Percentiles rank a stretch among this genome's conserved stretches.
Evolutionary conservation across 306 rosid genomes (phyloP).

Genomic region (Betula pendula): DNA sequence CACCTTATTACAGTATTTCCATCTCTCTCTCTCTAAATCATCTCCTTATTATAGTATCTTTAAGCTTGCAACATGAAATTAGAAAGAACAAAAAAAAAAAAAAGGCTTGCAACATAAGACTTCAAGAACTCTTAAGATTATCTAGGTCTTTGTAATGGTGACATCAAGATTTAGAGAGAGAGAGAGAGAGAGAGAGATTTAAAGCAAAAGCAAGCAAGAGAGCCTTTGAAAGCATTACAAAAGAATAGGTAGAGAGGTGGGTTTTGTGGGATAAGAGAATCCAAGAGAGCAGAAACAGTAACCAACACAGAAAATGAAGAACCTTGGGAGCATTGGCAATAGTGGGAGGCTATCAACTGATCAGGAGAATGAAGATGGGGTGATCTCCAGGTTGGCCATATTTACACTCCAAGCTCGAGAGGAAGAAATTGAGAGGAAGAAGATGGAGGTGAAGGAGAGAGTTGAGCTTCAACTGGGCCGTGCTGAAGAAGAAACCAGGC

Average conservation of each 20-base stretch:
- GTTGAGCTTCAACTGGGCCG: conserved; percentile 81
- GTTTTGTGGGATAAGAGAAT: conserved; percentile 32
- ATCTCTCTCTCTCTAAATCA: no score
- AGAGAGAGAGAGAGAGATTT: conserved; percentile 33
- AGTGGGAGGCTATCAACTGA: conserved; percentile 59
- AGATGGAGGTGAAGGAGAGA: conserved; percentile 79
- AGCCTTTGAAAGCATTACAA: conserved; percentile 23
- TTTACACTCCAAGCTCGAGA: conserved; percentile 71
- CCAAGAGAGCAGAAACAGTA: conserved; percentile 23
- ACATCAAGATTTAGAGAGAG: not conserved
- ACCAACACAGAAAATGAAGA: conserved; percentile 59
- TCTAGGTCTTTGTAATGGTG: not conserved
- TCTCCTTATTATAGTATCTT: no score
- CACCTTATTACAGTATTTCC: no score
- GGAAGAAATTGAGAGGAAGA: conserved; percentile 90
- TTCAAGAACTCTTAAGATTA: not conserved
- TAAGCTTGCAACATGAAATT: no score
- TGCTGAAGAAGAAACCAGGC: conserved; percentile 84
- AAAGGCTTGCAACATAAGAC: not conserved
- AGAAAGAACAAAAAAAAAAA: no score
- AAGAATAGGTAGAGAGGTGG: not conserved
- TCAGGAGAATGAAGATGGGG: conserved; percentile 60
- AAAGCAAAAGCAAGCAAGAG: conserved; percentile 57
- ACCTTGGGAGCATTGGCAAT: conserved; percentile 52
- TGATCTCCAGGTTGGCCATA: conserved; percentile 55